A percentile compares a stretch with the other conserved stretches of the same genome.
phyloP scores from a whole-genome alignment of 2,329 filamentous ascomycete species.

The Fusarium acutatum region DNA sequence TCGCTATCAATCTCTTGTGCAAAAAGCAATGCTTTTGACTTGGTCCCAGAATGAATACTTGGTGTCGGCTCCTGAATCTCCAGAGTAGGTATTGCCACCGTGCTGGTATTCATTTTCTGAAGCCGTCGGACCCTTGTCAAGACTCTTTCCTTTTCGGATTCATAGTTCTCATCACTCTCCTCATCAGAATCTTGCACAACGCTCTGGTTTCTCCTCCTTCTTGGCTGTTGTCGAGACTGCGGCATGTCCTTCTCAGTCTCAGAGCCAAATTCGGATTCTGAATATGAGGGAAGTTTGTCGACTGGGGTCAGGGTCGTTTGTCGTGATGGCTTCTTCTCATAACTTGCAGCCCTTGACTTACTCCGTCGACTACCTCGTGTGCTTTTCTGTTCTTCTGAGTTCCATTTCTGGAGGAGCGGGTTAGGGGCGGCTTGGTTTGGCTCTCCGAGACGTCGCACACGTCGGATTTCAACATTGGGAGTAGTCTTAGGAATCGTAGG shows the following conservation, averaged over 20 bases:
- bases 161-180: neutral
- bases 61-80: neutral
- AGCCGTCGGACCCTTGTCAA: conserved; percentile 35
- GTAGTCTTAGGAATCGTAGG: conserved; percentile 38
- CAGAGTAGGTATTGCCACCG: neutral
- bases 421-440: conserved; percentile 37
- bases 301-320: neutral
- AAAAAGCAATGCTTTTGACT: conserved; percentile 13
- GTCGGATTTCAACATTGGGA: conserved; percentile 38
- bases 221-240: conserved; percentile 1
- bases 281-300: neutral
- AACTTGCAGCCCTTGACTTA: neutral
- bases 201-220: conserved; percentile 11
- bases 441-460: conserved; percentile 44
- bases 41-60: neutral
- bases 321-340: neutral
- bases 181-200: conserved; percentile 35
- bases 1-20: conserved; percentile 15
- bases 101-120: conserved; percentile 4
- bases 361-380: neutral
- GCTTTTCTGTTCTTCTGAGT: conserved; percentile 30
- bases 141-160: conserved; percentile 26
- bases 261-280: neutral
- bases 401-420: conserved; percentile 47
- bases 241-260: conserved; percentile 19